phyloP scores from a whole-genome alignment of 768 basidiomycete species.

The Boletus bicolor region DNA sequence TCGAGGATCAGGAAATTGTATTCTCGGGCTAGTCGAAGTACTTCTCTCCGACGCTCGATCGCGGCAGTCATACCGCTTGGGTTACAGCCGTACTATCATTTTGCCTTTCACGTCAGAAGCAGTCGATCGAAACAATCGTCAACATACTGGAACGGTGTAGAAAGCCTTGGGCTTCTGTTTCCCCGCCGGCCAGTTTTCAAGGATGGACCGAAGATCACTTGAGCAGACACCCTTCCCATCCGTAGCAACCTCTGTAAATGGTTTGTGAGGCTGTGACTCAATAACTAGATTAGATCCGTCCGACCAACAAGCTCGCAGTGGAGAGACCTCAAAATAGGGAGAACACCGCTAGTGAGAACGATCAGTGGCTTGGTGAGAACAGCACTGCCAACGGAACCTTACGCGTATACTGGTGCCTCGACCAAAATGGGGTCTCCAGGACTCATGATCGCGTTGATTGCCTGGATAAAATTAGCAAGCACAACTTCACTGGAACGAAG shows the following conservation, averaged over 20 bases:
- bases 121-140: slow-evolving; percentile 7
- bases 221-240: slow-evolving; percentile 72
- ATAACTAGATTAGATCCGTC: slow-evolving; percentile 5
- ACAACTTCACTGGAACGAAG: neutral
- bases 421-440: slow-evolving; percentile 79
- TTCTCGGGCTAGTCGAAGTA: slow-evolving; percentile 66
- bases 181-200: slow-evolving; percentile 71
- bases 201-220: slow-evolving; percentile 52
- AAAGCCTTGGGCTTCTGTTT: slow-evolving; percentile 74
- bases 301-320: slow-evolving; percentile 58
- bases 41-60: slow-evolving; percentile 62
- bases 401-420: slow-evolving; percentile 81
- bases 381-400: slow-evolving; percentile 24
- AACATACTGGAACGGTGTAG: slow-evolving; percentile 73
- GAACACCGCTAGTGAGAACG: slow-evolving; percentile 49
- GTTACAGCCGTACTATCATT: slow-evolving; percentile 75
- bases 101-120: neutral
- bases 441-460: slow-evolving; percentile 66
- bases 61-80: slow-evolving; percentile 81
- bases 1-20: slow-evolving; percentile 83
- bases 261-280: slow-evolving; percentile 2
- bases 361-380: slow-evolving; percentile 11
- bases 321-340: slow-evolving; percentile 58
- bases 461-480: slow-evolving; percentile 41
- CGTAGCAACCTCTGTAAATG: slow-evolving; percentile 63